A percentile compares a stretch with the other conserved stretches of the same genome.
These are phyloP conservation scores for Pinus albicaulis DNA, from an alignment of 75 land plant genomes.

Conservation along the genomic window DNA sequence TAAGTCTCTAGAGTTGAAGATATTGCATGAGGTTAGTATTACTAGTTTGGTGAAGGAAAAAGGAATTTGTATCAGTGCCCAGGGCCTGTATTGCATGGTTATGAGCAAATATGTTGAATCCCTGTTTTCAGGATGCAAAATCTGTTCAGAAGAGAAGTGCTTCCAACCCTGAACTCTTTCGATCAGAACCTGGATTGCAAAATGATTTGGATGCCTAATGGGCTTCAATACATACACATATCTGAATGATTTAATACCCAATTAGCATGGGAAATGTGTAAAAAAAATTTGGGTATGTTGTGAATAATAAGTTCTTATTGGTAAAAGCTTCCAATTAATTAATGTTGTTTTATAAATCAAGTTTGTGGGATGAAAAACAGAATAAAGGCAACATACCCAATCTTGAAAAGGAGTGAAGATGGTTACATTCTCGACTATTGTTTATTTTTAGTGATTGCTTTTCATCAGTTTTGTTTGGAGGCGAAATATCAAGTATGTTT, in stretches of 20 bases:
- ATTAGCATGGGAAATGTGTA: too few species aligned
- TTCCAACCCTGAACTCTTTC: neutral
- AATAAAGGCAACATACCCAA: too few species aligned
- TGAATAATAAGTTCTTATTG: too few species aligned
- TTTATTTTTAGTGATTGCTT: too few species aligned
- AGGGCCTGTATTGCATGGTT: conserved; percentile 70
- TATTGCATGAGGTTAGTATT: conserved; percentile 54
- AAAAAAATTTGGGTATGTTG: conserved; percentile 35
- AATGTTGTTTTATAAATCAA: too few species aligned
- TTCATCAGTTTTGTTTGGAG: too few species aligned
- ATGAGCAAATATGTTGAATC: conserved; percentile 66
- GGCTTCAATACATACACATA: conserved; percentile 83
- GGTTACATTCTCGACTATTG: too few species aligned
- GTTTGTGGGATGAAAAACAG: too few species aligned
- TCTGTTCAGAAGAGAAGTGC: conserved; percentile 20
- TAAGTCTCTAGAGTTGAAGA: conserved; percentile 53
- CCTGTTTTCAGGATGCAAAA: conserved; percentile 51
- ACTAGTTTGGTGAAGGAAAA: conserved; percentile 68
- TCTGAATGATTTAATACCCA: too few species aligned
- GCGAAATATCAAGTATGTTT: too few species aligned
- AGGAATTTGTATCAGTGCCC: conserved; percentile 58
- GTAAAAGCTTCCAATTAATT: too few species aligned
- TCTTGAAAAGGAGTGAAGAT: too few species aligned
- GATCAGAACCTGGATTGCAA: conserved; percentile 60
- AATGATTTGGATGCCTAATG: conserved; percentile 84